Evolutionary conservation across 495 filamentous ascomycete species (phyloP).

Genomic region (Aspergillus baeticus): DNA sequence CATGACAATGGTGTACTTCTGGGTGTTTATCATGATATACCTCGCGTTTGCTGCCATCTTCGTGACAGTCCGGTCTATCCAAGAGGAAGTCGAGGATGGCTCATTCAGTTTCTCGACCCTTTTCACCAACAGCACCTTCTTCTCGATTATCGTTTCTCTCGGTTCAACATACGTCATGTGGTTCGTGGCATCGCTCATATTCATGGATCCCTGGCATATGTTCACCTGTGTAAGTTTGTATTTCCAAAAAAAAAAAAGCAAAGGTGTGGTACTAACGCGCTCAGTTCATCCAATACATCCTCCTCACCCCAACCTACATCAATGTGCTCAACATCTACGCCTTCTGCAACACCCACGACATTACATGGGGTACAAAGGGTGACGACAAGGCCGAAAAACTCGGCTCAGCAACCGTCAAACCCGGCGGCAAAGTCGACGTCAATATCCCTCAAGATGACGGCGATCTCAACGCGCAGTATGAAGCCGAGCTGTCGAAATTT

Average conservation of each 20-base stretch:
- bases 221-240: conserved; percentile 65
- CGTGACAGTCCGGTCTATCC: conserved; percentile 86
- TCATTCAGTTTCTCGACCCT: conserved; percentile 66
- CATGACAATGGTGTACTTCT: conserved; percentile 96
- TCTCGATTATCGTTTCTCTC: conserved; percentile 88
- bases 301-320: conserved; percentile 92
- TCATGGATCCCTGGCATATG: conserved; percentile 99
- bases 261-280: conserved; percentile 9
- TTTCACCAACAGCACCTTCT: conserved; percentile 86
- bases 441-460: conserved; percentile 84
- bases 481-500: conserved; percentile 78
- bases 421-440: conserved; percentile 91
- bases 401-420: conserved; percentile 76
- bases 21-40: conserved; percentile 93
- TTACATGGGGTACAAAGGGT: conserved; percentile 96
- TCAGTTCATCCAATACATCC: conserved; percentile 89
- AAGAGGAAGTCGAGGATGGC: conserved; percentile 55
- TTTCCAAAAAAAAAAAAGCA: background rate
- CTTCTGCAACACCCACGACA: conserved; percentile 97
- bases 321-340: conserved; percentile 97
- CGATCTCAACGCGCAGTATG: conserved; percentile 91
- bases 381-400: conserved; percentile 87
- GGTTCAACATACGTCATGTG: conserved; percentile 92
- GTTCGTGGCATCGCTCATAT: conserved; percentile 87
- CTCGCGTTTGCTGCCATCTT: conserved; percentile 92